Base-by-base conservation (phyloP, 2,329 filamentous ascomycete genomes). In the Trichoderma lentiforme region DNA sequence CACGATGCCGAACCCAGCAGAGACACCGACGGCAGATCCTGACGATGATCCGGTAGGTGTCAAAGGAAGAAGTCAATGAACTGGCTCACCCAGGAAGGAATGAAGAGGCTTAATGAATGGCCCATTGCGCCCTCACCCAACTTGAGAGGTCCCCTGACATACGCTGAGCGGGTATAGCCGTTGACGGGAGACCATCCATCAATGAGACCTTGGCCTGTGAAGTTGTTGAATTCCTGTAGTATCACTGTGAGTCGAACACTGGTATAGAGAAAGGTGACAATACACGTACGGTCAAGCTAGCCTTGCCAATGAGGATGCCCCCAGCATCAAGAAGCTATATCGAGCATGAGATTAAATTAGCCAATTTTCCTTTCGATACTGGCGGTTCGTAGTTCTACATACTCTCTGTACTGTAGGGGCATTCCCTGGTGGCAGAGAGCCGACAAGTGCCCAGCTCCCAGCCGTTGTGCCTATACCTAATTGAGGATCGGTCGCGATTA, bases 181-280 rank as follows among this genome's bases (percentile, higher is more conserved):
- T 60, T 60, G 28, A 60, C 28, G 18, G 28, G 57, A 34, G 28
- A 60, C 57, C 57, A 60, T 34, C 57, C 57, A 34, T 60, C 57
- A 60, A 60, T 21, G 57, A 60, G 57, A 3, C 9, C 26, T 21
- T 60, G 8, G 4, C 57, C 57, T 60, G 34, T 60, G 57, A 60
- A 60, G 57, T 60, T 60, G 28, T 34, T 60, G 26, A 47, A 47
- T 47, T 47, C 43, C 18, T 47, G 43, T 6, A 21, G n/a, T 47
- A 47, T 47, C 43, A 47, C 43, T 0, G 43, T 47, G 18, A 47
- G 43, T 47, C 8, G 18, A 21, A 47, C 43, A 21, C 43, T 21
- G 2, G 43, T 11, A 11, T n/a, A 21, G 4, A 7, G 43, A 21
- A 21, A 47, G n/a, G n/a, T 47, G 11, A 39, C 36, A 39, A 47